Conservation (phyloP, 495 filamentous ascomycete species). For the Aspergillus cristatus region DNA sequence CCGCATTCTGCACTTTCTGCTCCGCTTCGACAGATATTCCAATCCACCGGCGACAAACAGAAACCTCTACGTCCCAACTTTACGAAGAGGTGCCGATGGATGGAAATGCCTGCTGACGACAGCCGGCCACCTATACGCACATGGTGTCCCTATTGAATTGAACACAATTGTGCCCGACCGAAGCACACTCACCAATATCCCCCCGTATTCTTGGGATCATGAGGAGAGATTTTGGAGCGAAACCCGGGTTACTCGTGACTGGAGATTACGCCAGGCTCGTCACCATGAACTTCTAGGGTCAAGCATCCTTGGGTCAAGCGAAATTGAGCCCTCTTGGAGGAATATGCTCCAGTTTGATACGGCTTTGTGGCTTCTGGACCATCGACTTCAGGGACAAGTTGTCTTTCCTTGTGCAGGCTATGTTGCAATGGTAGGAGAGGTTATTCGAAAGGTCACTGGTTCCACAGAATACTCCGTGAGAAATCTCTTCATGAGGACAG, state of each 20-base stretch:
- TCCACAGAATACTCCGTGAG: constrained; percentile 10
- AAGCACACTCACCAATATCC: constrained; percentile 30
- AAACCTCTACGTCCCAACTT: neutral
- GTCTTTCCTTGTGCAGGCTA: constrained; percentile 44
- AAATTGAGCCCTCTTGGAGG: constrained; percentile 41
- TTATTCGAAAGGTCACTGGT: constrained; percentile 29
- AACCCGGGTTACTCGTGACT: constrained; percentile 32
- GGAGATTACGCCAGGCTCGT: constrained; percentile 34
- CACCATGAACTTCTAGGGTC: constrained; percentile 41
- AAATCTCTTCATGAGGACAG: constrained; percentile 12
- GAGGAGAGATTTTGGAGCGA: constrained; percentile 37
- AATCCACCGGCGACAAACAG: neutral
- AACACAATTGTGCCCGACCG: constrained; percentile 18
- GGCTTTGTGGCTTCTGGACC: constrained; percentile 41
- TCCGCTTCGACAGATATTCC: constrained; percentile 20
- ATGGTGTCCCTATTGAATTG: constrained; percentile 13
- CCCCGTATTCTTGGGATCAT: constrained; percentile 44
- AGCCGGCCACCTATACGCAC: constrained; percentile 18
- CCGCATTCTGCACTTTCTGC: constrained; percentile 26
- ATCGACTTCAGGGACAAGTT: constrained; percentile 22
- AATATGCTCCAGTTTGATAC: constrained; percentile 34
- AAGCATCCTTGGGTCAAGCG: constrained; percentile 25
- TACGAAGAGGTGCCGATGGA: neutral
- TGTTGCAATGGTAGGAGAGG: constrained; percentile 40
- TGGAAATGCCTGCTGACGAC: constrained; percentile 12